phyloP scores from a whole-genome alignment of 2,329 filamentous ascomycete species.

The Colletotrichum plurivorum region DNA sequence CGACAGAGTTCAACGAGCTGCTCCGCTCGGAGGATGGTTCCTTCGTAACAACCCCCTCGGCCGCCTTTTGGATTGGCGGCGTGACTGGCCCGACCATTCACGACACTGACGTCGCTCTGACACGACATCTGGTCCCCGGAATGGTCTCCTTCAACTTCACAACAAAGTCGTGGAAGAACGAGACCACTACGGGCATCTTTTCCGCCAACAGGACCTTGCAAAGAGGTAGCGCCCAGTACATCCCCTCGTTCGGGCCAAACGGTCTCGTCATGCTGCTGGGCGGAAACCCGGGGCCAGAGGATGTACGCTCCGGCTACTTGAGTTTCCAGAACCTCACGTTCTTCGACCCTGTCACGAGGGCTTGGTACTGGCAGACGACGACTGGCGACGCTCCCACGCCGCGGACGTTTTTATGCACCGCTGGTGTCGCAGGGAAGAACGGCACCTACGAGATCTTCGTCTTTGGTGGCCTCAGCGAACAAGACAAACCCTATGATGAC shows the following conservation, averaged over 20 bases:
- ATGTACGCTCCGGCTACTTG: neutral
- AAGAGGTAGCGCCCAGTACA: neutral
- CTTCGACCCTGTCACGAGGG: conserved; percentile 24
- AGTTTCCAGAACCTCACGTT: conserved; percentile 25
- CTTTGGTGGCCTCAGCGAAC: neutral
- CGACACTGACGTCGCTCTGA: neutral
- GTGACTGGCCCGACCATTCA: neutral
- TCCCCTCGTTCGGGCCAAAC: neutral
- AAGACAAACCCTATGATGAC: neutral
- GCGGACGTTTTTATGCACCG: conserved; percentile 10
- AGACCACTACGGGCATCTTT: conserved; percentile 7
- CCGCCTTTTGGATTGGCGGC: neutral
- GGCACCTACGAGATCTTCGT: conserved; percentile 33
- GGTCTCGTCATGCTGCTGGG: neutral
- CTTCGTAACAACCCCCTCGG: neutral
- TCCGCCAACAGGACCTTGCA: neutral
- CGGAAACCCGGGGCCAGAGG: neutral
- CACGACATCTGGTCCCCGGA: neutral
- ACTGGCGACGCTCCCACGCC: conserved; percentile 14
- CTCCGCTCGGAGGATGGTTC: neutral
- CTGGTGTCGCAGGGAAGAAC: conserved; percentile 12
- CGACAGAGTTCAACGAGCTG: neutral
- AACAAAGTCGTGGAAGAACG: conserved; percentile 11
- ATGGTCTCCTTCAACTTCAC: conserved; percentile 20
- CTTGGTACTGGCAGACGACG: conserved; percentile 31